A percentile compares a stretch with the other conserved stretches of the same genome.
Conservation (phyloP, 2,329 filamentous ascomycete genomes). For the Tolypocladium ophioglossoides region DNA sequence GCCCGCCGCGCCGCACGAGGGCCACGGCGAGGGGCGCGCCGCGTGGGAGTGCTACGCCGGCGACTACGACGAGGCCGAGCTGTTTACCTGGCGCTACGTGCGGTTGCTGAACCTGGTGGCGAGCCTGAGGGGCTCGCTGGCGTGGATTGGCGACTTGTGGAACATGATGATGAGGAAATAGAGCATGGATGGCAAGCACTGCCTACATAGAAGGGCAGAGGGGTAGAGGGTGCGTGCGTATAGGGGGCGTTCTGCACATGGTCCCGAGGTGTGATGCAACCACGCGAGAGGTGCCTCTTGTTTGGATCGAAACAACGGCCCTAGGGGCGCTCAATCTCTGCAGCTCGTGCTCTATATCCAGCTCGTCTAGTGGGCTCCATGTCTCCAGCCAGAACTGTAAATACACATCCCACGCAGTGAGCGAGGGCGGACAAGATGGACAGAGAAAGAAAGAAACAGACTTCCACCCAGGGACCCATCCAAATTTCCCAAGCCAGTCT, state of each 20-base stretch:
- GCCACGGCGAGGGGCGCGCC: conserved; percentile 28
- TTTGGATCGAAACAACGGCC: background rate
- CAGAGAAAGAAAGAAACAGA: background rate
- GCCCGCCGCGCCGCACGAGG: conserved; percentile 20
- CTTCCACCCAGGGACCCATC: background rate
- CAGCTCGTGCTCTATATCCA: background rate
- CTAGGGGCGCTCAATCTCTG: background rate
- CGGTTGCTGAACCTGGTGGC: conserved; percentile 41
- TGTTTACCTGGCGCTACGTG: conserved; percentile 43
- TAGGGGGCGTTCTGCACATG: background rate
- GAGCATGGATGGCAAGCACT: too few relatives aligned
- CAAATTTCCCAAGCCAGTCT: background rate
- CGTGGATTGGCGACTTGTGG: conserved; percentile 23
- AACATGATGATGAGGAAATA: background rate
- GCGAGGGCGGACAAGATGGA: background rate
- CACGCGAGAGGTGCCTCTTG: background rate
- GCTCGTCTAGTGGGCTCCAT: background rate
- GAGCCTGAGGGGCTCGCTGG: conserved; percentile 40
- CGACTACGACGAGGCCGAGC: conserved; percentile 45
- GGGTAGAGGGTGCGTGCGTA: background rate
- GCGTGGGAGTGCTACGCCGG: conserved; percentile 52
- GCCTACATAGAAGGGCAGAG: background rate
- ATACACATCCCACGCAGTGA: background rate
- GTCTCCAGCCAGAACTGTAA: background rate
- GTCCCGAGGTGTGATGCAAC: background rate